Conservation (phyloP, 73 alveolate genomes). For the Paramecium primaurelia region DNA sequence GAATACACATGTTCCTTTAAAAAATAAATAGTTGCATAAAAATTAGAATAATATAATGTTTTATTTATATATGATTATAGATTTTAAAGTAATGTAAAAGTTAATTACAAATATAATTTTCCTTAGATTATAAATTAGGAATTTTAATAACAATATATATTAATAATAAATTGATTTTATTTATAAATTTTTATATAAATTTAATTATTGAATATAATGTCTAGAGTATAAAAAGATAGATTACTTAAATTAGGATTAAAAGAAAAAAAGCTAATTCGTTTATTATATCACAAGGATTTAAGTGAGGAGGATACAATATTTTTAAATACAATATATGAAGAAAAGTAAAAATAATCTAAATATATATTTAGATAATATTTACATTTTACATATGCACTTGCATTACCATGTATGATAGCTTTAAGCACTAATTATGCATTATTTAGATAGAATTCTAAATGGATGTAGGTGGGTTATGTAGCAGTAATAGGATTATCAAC, state of each 20-base stretch:
- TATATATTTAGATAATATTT: background rate
- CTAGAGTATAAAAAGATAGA: conserved; percentile 30
- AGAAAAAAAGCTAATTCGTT: background rate
- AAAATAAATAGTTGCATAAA: background rate
- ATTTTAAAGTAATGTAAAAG: background rate
- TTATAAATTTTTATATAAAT: too few relatives aligned
- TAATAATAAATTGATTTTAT: too few relatives aligned
- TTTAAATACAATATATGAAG: background rate
- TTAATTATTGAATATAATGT: background rate
- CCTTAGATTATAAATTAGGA: background rate
- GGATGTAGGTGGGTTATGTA: background rate
- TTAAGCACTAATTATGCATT: background rate
- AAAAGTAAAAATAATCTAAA: background rate
- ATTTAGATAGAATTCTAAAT: background rate
- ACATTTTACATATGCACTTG: background rate
- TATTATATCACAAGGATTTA: background rate
- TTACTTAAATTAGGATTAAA: background rate
- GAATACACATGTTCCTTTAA: background rate
- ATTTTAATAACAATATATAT: too few relatives aligned
- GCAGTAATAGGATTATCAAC: background rate
- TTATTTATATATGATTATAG: too few relatives aligned
- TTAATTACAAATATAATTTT: too few relatives aligned
- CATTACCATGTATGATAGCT: background rate
- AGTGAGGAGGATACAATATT: background rate
- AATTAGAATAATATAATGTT: background rate